These are phyloP conservation scores for Penicillium corylophilum DNA, from an alignment of 2,329 filamentous ascomycete genomes.

Conservation along the genomic window DNA sequence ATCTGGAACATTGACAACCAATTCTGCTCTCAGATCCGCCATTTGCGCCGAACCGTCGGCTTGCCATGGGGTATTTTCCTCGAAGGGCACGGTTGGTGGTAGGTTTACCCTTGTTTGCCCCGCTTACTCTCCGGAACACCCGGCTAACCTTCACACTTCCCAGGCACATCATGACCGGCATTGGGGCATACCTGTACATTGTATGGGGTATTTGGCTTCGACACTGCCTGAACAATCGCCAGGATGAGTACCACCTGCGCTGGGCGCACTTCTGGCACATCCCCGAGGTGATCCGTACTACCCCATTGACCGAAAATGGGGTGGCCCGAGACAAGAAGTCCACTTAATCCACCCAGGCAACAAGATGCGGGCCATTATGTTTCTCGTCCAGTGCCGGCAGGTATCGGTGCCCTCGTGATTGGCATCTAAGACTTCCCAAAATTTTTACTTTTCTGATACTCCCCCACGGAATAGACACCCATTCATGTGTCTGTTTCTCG, in stretches of 20 bases:
- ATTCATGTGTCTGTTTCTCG: neutral
- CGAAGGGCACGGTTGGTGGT: constrained; percentile 73
- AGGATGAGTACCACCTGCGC: constrained; percentile 67
- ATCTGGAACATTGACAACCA: constrained; percentile 79
- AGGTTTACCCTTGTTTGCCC: constrained; percentile 27
- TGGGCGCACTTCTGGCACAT: constrained; percentile 66
- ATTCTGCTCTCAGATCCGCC: constrained; percentile 66
- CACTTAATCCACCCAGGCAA: constrained; percentile 9
- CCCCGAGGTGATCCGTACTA: constrained; percentile 51
- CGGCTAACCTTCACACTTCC: constrained; percentile 13
- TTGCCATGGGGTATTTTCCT: constrained; percentile 78
- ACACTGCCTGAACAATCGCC: constrained; percentile 69
- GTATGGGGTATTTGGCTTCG: constrained; percentile 80
- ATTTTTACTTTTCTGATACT: neutral
- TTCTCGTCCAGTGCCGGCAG: neutral
- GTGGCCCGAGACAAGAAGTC: constrained; percentile 34
- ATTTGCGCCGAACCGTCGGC: constrained; percentile 66
- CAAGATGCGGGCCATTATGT: neutral
- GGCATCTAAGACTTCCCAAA: neutral
- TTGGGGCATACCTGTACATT: constrained; percentile 82
- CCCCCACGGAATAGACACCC: neutral
- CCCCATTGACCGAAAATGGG: constrained; percentile 10
- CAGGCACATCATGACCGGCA: constrained; percentile 77
- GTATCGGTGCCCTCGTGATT: neutral
- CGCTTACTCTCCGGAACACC: neutral